Conservation (phyloP, 179 eudicot species). For the Gypsophila paniculata region DNA sequence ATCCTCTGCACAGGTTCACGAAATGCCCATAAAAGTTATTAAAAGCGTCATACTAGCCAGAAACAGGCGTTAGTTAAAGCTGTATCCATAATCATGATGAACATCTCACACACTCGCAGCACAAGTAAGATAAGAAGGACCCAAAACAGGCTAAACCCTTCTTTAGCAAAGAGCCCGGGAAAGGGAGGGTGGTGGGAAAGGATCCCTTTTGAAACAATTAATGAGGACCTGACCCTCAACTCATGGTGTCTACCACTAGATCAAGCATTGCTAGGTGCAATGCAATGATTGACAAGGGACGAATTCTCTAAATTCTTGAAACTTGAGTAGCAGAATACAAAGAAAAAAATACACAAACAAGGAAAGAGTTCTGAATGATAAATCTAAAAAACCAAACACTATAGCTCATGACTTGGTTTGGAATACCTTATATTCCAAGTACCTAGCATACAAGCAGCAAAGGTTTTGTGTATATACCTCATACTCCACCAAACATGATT, state of each 20-base stretch:
- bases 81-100: not conserved
- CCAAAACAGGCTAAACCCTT: not conserved
- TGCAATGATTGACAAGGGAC: not conserved
- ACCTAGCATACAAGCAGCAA: not conserved
- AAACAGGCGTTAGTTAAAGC: not conserved
- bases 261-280: not conserved
- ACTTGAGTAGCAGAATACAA: not conserved
- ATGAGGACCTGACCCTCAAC: not conserved
- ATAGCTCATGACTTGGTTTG: not conserved
- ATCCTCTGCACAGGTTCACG: conserved; percentile 40
- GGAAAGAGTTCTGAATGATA: not conserved
- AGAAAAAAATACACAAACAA: not conserved
- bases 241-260: not conserved
- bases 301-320: not conserved
- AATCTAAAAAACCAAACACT: not conserved
- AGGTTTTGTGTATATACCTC: conserved; percentile 50
- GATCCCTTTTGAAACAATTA: not conserved
- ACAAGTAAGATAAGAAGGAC: not conserved
- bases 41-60: not conserved
- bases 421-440: not conserved
- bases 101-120: not conserved
- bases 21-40: not conserved
- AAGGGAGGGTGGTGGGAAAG: no score
- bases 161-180: not conserved
- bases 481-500: conserved; percentile 41